phyloP scores from a whole-genome alignment of 2,329 filamentous ascomycete genomes.

The Aplosporella prunicola region DNA sequence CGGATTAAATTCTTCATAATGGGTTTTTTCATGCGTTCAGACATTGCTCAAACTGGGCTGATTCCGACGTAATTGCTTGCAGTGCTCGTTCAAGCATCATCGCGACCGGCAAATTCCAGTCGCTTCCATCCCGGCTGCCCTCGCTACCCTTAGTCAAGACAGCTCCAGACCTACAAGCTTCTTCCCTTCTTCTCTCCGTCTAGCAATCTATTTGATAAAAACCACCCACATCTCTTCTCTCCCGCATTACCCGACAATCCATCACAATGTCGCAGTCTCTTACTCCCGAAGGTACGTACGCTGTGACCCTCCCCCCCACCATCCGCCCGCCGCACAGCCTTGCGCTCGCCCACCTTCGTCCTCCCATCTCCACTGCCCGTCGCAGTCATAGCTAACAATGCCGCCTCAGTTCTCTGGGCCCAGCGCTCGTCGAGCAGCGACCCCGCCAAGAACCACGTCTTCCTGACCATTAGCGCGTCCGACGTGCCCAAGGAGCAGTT shows the following conservation, averaged over 20 bases:
- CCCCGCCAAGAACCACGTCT: slow-evolving; percentile 83
- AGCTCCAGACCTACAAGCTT: too few species aligned
- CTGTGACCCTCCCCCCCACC: slow-evolving; percentile 15
- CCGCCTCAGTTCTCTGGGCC: slow-evolving; percentile 72
- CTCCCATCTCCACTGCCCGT: not conserved
- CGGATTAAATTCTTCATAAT: too few species aligned
- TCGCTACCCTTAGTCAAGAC: too few species aligned
- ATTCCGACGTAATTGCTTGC: too few species aligned
- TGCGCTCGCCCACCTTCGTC: not conserved
- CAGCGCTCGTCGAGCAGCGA: slow-evolving; percentile 83
- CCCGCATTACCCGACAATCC: not conserved
- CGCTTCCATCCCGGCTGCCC: too few species aligned
- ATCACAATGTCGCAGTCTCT: slow-evolving; percentile 16
- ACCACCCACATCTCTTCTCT: slow-evolving; percentile 18
- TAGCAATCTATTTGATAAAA: too few species aligned
- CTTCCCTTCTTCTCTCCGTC: too few species aligned
- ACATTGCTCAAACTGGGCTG: too few species aligned
- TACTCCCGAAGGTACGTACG: slow-evolving; percentile 31
- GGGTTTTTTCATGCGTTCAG: too few species aligned
- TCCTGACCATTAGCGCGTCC: slow-evolving; percentile 80
- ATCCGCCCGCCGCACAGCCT: not conserved
- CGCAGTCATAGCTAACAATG: slow-evolving; percentile 15
- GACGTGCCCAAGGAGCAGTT: slow-evolving; percentile 69
- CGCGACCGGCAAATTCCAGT: too few species aligned
- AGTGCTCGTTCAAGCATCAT: too few species aligned